A percentile compares a stretch with the other conserved stretches of the same genome.
Evolutionary conservation across 768 basidiomycete species (phyloP).

Genomic region (Kwoniella newhampshirensis): DNA sequence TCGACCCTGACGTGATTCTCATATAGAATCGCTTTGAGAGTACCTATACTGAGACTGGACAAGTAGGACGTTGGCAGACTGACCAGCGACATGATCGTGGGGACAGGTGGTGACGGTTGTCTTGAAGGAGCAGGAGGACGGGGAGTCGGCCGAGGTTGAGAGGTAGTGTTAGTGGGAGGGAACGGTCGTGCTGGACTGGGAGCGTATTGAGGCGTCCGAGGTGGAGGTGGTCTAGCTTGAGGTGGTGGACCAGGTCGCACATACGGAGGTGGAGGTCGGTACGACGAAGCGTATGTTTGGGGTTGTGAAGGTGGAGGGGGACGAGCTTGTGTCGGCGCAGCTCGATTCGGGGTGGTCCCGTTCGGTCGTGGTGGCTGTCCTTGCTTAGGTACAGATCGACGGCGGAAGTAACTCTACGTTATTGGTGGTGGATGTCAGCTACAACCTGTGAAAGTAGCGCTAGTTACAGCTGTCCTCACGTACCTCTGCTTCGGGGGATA

Average conservation of each 20-base stretch:
- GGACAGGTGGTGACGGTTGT: constrained; percentile 57
- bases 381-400: constrained; percentile 47
- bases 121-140: constrained; percentile 34
- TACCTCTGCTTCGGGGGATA: constrained; percentile 50
- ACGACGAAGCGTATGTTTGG: neutral
- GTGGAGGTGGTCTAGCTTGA: constrained; percentile 33
- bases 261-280: constrained; percentile 14
- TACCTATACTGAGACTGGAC: constrained; percentile 64
- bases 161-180: constrained; percentile 16
- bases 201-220: neutral
- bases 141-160: constrained; percentile 30
- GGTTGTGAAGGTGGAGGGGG: constrained; percentile 15
- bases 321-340: constrained; percentile 12
- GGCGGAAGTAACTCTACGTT: constrained; percentile 45
- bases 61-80: constrained; percentile 63
- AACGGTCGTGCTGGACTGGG: constrained; percentile 25
- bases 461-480: constrained; percentile 1
- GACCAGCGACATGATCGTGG: constrained; percentile 69
- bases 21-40: constrained; percentile 76
- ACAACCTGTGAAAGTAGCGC: neutral
- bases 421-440: constrained; percentile 1
- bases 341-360: constrained; percentile 2
- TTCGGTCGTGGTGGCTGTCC: constrained; percentile 22
- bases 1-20: constrained; percentile 68
- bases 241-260: constrained; percentile 24